Base-by-base conservation (phyloP, 2,329 filamentous ascomycete genomes). In the Pyrenophora seminiperda region DNA sequence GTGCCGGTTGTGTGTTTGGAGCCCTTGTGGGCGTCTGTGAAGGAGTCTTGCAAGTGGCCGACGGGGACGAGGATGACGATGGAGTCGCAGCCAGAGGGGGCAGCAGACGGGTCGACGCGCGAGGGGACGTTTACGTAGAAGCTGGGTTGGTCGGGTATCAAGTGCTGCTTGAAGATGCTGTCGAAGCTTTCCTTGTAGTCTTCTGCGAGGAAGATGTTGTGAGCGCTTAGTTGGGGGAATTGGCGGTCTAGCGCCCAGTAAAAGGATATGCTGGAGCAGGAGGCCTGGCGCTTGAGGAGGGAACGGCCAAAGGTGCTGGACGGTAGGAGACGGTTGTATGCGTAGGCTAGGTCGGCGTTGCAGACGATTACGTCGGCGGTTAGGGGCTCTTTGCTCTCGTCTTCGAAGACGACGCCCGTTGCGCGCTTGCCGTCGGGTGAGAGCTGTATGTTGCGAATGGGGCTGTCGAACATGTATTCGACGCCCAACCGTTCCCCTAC, bases 81-180 rank as follows among this genome's bases (percentile, higher is more conserved):
- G 1, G 81, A 77, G 63, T 91, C 88, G 59, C 81, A 81, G 1
- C 81, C 84, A 2, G 77, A 69, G 0, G 88, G 88, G 0, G 88
- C 87, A 1, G 88, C 88, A 0, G 80, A 80, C 0, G 83, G 75
- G 57, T 91, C 88, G 6, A 90, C 79, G 10, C 87, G 80, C 38
- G 82, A 87, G 0, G 88, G 88, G 0, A 91, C 87, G 65, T 91
- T 90, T 71, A 91, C 82, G 71, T 91, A 91, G 76, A 91, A 91
- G 47, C 83, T 87, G 0, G 88, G 88, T 50, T 90, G 79, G 1
- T 79, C 70, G 1, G 88, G 88, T 7, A 91, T 83, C 2, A 79
- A 73, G 52, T 90, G 84, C 22, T 82, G 75, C 57, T 87, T 83
- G 78, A 91, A 91, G 51, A 91, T 91, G 50, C 82, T 81, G 69